Conservation (phyloP, 2,329 filamentous ascomycete species). For the Monilinia fructigena region DNA sequence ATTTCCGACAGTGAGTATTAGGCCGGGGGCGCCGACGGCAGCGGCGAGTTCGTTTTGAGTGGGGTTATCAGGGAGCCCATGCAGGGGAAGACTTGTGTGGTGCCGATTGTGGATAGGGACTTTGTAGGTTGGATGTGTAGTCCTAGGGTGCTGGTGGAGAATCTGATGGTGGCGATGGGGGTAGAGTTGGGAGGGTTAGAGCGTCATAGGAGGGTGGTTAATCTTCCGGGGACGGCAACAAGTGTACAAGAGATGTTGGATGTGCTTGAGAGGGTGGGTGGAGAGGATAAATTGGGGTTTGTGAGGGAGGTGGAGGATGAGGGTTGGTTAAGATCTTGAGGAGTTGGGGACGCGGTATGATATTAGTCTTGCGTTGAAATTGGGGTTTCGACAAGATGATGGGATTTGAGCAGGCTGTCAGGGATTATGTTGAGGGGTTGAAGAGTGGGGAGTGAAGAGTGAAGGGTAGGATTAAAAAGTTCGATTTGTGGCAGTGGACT, state of each 20-base stretch:
- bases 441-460: background rate
- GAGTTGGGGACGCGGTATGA: constrained; percentile 60
- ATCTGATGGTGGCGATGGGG: constrained; percentile 48
- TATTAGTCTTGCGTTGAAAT: constrained; percentile 48
- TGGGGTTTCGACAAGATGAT: constrained; percentile 53
- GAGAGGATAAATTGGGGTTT: constrained; percentile 52
- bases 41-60: constrained; percentile 61
- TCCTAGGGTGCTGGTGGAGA: constrained; percentile 52
- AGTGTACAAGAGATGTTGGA: constrained; percentile 61
- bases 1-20: constrained; percentile 60
- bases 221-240: constrained; percentile 57
- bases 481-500: no score
- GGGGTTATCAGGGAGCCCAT: constrained; percentile 63
- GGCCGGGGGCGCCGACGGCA: constrained; percentile 58
- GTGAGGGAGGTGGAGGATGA: constrained; percentile 56
- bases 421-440: constrained; percentile 47
- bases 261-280: constrained; percentile 54
- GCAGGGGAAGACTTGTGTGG: constrained; percentile 52
- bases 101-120: constrained; percentile 51
- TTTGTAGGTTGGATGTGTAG: constrained; percentile 57
- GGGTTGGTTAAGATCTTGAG: constrained; percentile 56
- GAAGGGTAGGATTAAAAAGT: no score
- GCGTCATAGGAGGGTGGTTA: constrained; percentile 51
- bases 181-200: constrained; percentile 44
- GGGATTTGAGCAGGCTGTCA: constrained; percentile 55